Percentiles rank a stretch among this genome's conserved stretches.
Conservation (phyloP, 257 asterid species). For the Hygrophila difformis region DNA sequence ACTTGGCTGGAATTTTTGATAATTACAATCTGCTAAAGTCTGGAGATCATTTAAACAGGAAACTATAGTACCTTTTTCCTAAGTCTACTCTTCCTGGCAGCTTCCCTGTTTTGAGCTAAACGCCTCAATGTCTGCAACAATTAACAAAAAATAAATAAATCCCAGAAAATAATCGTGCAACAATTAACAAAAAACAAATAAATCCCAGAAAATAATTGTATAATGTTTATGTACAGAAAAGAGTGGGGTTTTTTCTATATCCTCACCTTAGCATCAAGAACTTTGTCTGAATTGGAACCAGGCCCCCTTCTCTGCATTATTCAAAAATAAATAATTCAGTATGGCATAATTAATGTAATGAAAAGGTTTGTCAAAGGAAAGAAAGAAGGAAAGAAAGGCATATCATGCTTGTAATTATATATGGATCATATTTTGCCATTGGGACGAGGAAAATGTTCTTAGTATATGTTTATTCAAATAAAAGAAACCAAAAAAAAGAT, state of each 20-base stretch:
- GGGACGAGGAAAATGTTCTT: no score
- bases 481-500: no score
- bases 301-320: slow-evolving; percentile 64
- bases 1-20: no score
- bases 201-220: slow-evolving; percentile 19
- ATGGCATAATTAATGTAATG: no score
- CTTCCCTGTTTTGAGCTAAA: slow-evolving; percentile 97
- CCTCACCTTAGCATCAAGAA: slow-evolving; percentile 75
- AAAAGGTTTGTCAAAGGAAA: no score
- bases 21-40: no score
- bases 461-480: no score
- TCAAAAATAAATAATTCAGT: slow-evolving; percentile 13
- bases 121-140: slow-evolving; percentile 72
- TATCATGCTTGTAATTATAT: no score
- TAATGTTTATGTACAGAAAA: background rate
- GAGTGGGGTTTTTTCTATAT: background rate
- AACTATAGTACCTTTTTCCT: slow-evolving; percentile 59
- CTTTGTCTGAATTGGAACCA: slow-evolving; percentile 61
- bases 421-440: no score
- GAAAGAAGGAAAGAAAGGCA: no score
- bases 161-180: slow-evolving; percentile 19
- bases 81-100: slow-evolving; percentile 93
- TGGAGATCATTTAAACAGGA: no score
- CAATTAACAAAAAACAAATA: slow-evolving; percentile 8
- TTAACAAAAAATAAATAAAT: slow-evolving; percentile 6